Evolutionary conservation across 306 rosid genomes (phyloP).

Genomic region (Rosa multiflora): DNA sequence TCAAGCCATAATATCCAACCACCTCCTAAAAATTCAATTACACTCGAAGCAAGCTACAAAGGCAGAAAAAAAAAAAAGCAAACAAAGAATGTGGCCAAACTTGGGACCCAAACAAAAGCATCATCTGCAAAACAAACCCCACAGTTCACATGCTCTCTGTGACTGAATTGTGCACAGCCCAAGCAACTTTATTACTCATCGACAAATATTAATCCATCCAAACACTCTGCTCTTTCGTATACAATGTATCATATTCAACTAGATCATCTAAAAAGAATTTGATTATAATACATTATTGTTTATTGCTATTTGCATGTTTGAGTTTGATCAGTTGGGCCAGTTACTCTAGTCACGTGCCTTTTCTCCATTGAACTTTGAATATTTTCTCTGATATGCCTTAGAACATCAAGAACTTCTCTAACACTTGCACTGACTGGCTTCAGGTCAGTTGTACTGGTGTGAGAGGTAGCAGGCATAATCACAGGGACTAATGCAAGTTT

Average conservation of each 20-base stretch:
- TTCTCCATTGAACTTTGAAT: conserved; percentile 46
- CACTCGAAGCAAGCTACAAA: conserved; percentile 15
- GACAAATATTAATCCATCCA: conserved; percentile 12
- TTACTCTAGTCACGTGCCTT: conserved; percentile 41
- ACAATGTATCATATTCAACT: conserved; percentile 13
- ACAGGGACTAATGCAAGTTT: conserved; percentile 53
- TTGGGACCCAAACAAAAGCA: conserved; percentile 32
- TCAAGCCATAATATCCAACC: conserved; percentile 18
- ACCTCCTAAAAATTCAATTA: conserved; percentile 21
- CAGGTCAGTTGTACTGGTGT: conserved; percentile 26
- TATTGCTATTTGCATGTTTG: conserved; percentile 6
- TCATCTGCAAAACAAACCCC: conserved; percentile 43
- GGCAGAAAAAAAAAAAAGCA: background rate
- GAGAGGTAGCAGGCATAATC: conserved; percentile 33
- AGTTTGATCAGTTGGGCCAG: conserved; percentile 32
- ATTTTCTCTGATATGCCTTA: conserved; percentile 50
- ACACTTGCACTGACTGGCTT: conserved; percentile 51
- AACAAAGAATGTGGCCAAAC: conserved; percentile 27
- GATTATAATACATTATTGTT: conserved; percentile 9
- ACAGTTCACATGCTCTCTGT: conserved; percentile 65
- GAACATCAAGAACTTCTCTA: conserved; percentile 47
- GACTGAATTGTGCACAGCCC: conserved; percentile 27
- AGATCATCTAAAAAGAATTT: conserved; percentile 23
- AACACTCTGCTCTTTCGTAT: background rate
- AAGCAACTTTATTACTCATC: conserved; percentile 30